Base-by-base conservation (phyloP, 352 stramenopile genomes). In the Phytophthora pisi region DNA sequence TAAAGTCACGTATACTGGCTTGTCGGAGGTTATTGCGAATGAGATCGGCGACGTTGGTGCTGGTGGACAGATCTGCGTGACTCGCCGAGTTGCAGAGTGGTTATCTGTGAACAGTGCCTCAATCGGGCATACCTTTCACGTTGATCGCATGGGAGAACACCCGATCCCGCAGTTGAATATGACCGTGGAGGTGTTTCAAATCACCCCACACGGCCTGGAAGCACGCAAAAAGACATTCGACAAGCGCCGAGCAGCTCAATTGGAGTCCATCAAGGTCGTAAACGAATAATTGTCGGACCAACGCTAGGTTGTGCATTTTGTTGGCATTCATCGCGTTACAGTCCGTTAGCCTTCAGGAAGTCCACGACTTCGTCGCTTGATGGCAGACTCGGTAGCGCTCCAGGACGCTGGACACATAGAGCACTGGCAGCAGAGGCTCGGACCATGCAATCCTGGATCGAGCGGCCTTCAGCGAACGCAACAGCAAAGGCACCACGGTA, bases 401-500 rank as follows among this genome's bases (percentile, higher is more conserved):
- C 85, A n/a, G 58, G 28, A 18, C 72, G 61, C 45, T 88, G 78
- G 5, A 93, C 81, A 31, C 82, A 91, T 5, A 93, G 47, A 2
- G 85, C 82, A 20, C 70, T 86, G 6, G 82, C 80, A 26, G 76
- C 79, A 6, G 81, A 64, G 1, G 84, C 84, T 34, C 70, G 75
- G 47, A 43, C 20, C 68, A 93, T 77, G 46, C 75, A 79, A 8
- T 89, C 72, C 4, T 70, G 51, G 3, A 91, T 52, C 11, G 51
- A 55, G 20, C 78, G 75, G 1, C 72, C 69, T 36, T 88, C 67
- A 10, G 78, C 75, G 23, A 83, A 64, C 6, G 72, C 68, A 11
- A 88, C 81, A 13, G 82, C 85, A 46, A 92, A 92, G 0, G 80
- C 83, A 0, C 68, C 82, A 23, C 83, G 82, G 55, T 86, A 93